Percentiles rank a stretch among this genome's conserved stretches.
Conservation (phyloP, 1,284 basidiomycete species). For the Apiotrichum siamense region DNA sequence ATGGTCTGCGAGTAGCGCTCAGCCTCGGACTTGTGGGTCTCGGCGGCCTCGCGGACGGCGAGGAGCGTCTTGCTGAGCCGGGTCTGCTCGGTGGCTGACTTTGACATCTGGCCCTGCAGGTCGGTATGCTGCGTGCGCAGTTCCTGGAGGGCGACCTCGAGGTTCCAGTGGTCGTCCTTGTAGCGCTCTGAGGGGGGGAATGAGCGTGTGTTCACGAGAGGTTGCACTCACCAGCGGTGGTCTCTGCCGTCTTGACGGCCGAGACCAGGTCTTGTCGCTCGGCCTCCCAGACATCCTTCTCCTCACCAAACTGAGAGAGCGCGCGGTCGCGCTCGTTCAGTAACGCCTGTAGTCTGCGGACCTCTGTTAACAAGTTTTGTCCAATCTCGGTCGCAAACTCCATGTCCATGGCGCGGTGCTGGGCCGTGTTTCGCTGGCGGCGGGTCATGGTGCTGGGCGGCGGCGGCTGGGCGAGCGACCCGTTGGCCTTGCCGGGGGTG, state of each 20-base stretch:
- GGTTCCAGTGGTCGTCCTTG: slow-evolving; percentile 98
- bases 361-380: slow-evolving; percentile 79
- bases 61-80: slow-evolving; percentile 70
- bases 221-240: slow-evolving; percentile 59
- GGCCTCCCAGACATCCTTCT: slow-evolving; percentile 69
- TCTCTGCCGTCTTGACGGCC: slow-evolving; percentile 68
- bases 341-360: slow-evolving; percentile 76
- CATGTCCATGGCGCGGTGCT: slow-evolving; percentile 49
- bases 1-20: slow-evolving; percentile 64
- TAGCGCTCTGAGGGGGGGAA: slow-evolving; percentile 60
- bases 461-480: background rate
- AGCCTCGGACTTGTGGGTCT: slow-evolving; percentile 77
- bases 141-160: slow-evolving; percentile 88
- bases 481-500: slow-evolving; percentile 1
- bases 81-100: slow-evolving; percentile 75
- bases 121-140: slow-evolving; percentile 66
- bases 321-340: slow-evolving; percentile 82
- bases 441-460: slow-evolving; percentile 34
- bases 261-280: slow-evolving; percentile 63
- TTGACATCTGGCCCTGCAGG: slow-evolving; percentile 60
- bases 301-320: slow-evolving; percentile 76
- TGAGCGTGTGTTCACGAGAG: background rate
- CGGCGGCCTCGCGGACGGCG: slow-evolving; percentile 66
- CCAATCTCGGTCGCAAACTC: slow-evolving; percentile 96
- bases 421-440: slow-evolving; percentile 46